phyloP scores from a whole-genome alignment of 495 filamentous ascomycete genomes.

The Pyrenula massariospora region DNA sequence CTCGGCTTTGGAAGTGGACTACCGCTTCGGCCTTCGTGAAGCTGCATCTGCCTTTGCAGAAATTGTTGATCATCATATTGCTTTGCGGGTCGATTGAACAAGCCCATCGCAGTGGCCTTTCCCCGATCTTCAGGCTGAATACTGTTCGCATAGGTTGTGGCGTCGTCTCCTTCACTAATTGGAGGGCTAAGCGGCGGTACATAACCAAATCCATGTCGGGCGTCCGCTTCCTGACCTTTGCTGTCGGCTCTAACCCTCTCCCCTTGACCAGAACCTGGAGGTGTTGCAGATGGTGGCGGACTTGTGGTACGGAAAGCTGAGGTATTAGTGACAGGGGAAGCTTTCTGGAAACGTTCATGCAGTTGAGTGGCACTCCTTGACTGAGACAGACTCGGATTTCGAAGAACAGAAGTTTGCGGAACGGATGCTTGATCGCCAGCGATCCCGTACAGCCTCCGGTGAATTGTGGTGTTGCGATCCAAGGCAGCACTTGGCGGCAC shows the following conservation, averaged over 20 bases:
- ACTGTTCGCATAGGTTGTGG: conserved; percentile 37
- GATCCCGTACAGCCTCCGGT: conserved; percentile 75
- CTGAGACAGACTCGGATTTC: conserved; percentile 7
- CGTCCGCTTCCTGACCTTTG: conserved; percentile 3
- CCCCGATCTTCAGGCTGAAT: conserved; percentile 68
- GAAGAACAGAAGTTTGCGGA: conserved; percentile 5
- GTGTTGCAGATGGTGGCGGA: conserved; percentile 33
- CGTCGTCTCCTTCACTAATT: conserved; percentile 55
- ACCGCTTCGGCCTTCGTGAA: conserved; percentile 55
- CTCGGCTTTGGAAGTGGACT: conserved; percentile 12
- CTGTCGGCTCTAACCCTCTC: conserved; percentile 1
- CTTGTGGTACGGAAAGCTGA: conserved; percentile 33
- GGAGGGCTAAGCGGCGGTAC: conserved; percentile 63
- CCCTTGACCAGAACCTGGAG: conserved; percentile 15
- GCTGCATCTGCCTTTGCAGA: conserved; percentile 64
- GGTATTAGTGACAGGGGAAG: conserved; percentile 24
- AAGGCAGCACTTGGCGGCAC: conserved; percentile 17
- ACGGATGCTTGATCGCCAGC: conserved; percentile 49
- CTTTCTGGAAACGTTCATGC: conserved; percentile 42
- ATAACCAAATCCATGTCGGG: conserved; percentile 31
- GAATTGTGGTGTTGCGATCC: conserved; percentile 47
- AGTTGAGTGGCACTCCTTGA: conserved; percentile 46
- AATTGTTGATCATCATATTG: conserved; percentile 79
- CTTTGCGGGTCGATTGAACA: conserved; percentile 68
- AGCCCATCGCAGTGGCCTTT: conserved; percentile 74